Conservation (phyloP, 2,329 filamentous ascomycete species). For the Exophiala aquamarina region DNA sequence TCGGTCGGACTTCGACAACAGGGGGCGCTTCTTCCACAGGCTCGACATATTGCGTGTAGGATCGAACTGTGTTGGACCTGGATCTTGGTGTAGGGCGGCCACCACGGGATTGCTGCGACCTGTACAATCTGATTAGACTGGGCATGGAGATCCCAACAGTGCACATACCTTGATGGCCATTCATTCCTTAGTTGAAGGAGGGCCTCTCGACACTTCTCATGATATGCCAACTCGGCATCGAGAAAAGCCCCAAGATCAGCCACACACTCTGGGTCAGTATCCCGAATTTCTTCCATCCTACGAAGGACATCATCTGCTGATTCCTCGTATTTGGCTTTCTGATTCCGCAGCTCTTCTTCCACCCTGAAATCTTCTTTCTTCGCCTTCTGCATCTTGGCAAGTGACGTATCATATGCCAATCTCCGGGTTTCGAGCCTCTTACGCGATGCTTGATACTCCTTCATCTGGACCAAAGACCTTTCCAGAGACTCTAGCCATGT, state of each 20-base stretch:
- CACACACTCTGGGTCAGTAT: constrained; percentile 81
- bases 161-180: constrained; percentile 63
- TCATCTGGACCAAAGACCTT: constrained; percentile 88
- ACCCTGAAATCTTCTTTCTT: constrained; percentile 92
- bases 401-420: constrained; percentile 85
- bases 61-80: constrained; percentile 64
- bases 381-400: constrained; percentile 86
- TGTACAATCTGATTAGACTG: constrained; percentile 2
- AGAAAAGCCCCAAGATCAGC: constrained; percentile 77
- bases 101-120: constrained; percentile 23
- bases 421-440: constrained; percentile 92
- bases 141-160: constrained; percentile 24
- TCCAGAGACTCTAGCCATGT: constrained; percentile 93
- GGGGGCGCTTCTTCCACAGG: constrained; percentile 58
- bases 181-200: constrained; percentile 68
- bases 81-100: constrained; percentile 51
- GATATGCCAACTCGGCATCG: constrained; percentile 85
- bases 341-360: constrained; percentile 86
- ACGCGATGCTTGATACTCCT: constrained; percentile 88
- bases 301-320: constrained; percentile 87
- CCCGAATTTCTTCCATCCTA: constrained; percentile 95
- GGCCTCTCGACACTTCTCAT: constrained; percentile 86
- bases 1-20: constrained; percentile 47
- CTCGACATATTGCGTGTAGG: constrained; percentile 60
- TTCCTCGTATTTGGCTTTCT: constrained; percentile 96